Evolutionary conservation across 129 eudicot species (phyloP), one percentile per base, ranked within the genome.

Genomic region (Artemisia argyi): DNA sequence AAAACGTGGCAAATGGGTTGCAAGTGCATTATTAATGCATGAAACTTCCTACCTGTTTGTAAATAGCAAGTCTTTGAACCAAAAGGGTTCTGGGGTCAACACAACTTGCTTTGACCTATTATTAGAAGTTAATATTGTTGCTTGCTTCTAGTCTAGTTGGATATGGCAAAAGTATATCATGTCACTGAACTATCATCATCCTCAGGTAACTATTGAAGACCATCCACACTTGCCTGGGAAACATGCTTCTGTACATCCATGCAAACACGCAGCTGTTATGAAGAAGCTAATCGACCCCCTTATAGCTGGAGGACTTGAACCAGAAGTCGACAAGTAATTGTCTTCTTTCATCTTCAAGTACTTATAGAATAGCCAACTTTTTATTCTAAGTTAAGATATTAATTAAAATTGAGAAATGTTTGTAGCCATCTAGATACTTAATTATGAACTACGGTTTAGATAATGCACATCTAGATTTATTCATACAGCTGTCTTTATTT

Each of bases 221-320:
- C 98, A 94, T 79, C 98, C 98, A 2, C 98, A 90, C 78, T 83
- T 94, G 73, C 85, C 96, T 26, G 97, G 98, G 55, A 90, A 94
- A 79, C 98, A 94, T 83, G 98, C 98, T 28, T 94, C 98, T 58
- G 92, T 94, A 18, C 98, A 94, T 74, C 98, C 98, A 46, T 94
- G 98, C 80, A 88, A 88, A 48, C 98, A 94, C 73, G 98, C 96
- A 54, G 98, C 92, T 80, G 98, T 94, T 46, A 94, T 94, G 98
- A 94, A 94, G 85, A 94, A 94, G 90, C 84, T 94, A 56, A 94
- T 94, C 70, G 98, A 94, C 79, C 93, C 93, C 68, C 78, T 90
- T 18, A 86, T 90, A 85, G 86, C 97, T 39, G 89, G 96, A 66
- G 98, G 98, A 77, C 86, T 90, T 69, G 98, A 94, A 69, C 98